These are phyloP conservation scores for Mycosphaerella arachidis DNA, from an alignment of 2,329 filamentous ascomycete genomes.

Conservation along the genomic window DNA sequence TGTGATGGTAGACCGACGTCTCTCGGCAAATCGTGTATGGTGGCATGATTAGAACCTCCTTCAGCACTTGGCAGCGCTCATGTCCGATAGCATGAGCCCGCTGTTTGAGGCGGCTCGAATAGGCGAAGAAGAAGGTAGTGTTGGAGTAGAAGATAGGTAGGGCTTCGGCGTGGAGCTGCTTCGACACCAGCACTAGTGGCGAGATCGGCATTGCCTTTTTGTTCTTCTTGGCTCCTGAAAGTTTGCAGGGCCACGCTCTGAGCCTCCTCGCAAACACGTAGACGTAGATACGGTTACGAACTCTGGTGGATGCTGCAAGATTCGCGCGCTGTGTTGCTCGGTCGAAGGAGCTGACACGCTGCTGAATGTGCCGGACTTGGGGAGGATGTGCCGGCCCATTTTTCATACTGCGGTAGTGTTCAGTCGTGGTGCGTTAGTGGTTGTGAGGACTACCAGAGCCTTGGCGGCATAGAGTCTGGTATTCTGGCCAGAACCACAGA, in stretches of 20 bases:
- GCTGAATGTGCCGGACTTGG: slow-evolving; percentile 48
- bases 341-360: slow-evolving; percentile 54
- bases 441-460: too few species aligned
- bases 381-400: too few species aligned
- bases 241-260: neutral
- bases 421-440: too few species aligned
- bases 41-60: neutral
- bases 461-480: slow-evolving; percentile 7
- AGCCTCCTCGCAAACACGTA: neutral
- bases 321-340: slow-evolving; percentile 35
- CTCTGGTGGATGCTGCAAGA: slow-evolving; percentile 18
- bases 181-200: neutral
- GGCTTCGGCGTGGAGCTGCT: neutral
- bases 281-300: slow-evolving; percentile 21
- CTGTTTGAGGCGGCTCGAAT: neutral
- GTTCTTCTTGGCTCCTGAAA: neutral
- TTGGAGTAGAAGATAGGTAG: neutral
- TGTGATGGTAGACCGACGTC: neutral
- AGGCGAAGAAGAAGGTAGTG: neutral
- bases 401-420: too few species aligned
- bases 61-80: neutral
- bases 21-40: too few species aligned
- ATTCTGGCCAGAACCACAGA: slow-evolving; percentile 24
- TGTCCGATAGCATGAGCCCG: neutral
- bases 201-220: neutral